These are phyloP conservation scores for Pluteus cervinus DNA, from an alignment of 768 basidiomycete genomes.

Conservation along the genomic window DNA sequence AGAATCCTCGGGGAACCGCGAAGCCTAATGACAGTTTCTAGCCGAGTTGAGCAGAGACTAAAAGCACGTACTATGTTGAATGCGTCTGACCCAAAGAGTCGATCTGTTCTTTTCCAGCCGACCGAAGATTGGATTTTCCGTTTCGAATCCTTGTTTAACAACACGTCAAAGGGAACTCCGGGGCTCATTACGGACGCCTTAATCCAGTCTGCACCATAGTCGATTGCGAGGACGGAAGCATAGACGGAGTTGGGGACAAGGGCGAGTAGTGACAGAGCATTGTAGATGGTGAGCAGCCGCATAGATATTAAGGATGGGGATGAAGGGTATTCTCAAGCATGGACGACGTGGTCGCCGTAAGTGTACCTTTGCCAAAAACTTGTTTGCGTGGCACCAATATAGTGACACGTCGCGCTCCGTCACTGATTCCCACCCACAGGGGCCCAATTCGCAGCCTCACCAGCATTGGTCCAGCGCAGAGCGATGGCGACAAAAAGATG, in stretches of 20 bases:
- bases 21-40: slow-evolving; percentile 49
- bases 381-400: no score
- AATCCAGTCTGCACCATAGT: slow-evolving; percentile 98
- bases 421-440: no score
- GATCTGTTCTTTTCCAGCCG: slow-evolving; percentile 86
- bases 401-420: no score
- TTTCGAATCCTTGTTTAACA: slow-evolving; percentile 96
- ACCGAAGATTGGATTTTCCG: slow-evolving; percentile 89
- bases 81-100: slow-evolving; percentile 87
- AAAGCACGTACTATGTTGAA: slow-evolving; percentile 67
- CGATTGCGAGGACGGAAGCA: slow-evolving; percentile 87
- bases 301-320: slow-evolving; percentile 12
- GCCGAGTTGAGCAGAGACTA: neutral
- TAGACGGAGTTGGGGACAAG: slow-evolving; percentile 38
- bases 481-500: no score
- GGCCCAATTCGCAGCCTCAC: no score
- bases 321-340: slow-evolving; percentile 18
- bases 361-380: no score
- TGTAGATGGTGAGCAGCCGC: slow-evolving; percentile 13
- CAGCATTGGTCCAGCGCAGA: no score
- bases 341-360: slow-evolving; percentile 17
- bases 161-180: slow-evolving; percentile 90
- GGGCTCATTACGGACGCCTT: slow-evolving; percentile 96
- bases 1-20: slow-evolving; percentile 84
- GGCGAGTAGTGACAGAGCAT: slow-evolving; percentile 35